phyloP scores from a whole-genome alignment of 495 filamentous ascomycete genomes.

The Xylaria scruposa region DNA sequence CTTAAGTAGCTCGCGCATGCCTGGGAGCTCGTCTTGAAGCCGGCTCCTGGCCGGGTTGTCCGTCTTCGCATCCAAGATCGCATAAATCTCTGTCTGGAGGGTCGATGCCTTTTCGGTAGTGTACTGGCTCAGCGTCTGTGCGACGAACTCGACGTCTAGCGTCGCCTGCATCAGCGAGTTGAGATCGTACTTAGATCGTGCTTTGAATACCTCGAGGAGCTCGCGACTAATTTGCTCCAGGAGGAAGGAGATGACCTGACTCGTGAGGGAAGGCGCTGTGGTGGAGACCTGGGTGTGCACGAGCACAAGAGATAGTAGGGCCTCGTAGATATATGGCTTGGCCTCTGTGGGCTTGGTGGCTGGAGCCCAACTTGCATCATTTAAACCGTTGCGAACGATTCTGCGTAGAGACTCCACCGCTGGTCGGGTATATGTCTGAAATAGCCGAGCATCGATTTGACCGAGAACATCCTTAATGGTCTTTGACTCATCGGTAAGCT shows the following conservation, averaged over 20 bases:
- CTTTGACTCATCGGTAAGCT: slow-evolving; percentile 88
- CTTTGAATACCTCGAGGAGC: slow-evolving; percentile 72
- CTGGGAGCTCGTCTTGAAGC: slow-evolving; percentile 84
- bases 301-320: slow-evolving; percentile 80
- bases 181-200: slow-evolving; percentile 71
- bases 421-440: slow-evolving; percentile 86
- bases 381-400: slow-evolving; percentile 74
- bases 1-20: slow-evolving; percentile 87
- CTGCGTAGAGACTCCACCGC: slow-evolving; percentile 65
- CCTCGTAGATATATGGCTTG: slow-evolving; percentile 85
- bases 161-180: slow-evolving; percentile 94
- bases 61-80: slow-evolving; percentile 83
- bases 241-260: slow-evolving; percentile 77
- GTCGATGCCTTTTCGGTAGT: slow-evolving; percentile 81
- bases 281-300: slow-evolving; percentile 92
- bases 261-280: slow-evolving; percentile 72
- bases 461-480: slow-evolving; percentile 86
- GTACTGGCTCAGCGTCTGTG: slow-evolving; percentile 87
- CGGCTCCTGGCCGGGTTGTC: slow-evolving; percentile 79
- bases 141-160: slow-evolving; percentile 94
- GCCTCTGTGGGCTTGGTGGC: slow-evolving; percentile 72
- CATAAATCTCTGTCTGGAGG: slow-evolving; percentile 85
- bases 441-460: slow-evolving; percentile 88
- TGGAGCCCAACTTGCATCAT: slow-evolving; percentile 70
- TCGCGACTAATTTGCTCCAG: slow-evolving; percentile 76